Percentiles rank a stretch among this genome's conserved stretches.
Evolutionary conservation across 768 basidiomycete genomes (phyloP).

Genomic region (Amanita thiersii): DNA sequence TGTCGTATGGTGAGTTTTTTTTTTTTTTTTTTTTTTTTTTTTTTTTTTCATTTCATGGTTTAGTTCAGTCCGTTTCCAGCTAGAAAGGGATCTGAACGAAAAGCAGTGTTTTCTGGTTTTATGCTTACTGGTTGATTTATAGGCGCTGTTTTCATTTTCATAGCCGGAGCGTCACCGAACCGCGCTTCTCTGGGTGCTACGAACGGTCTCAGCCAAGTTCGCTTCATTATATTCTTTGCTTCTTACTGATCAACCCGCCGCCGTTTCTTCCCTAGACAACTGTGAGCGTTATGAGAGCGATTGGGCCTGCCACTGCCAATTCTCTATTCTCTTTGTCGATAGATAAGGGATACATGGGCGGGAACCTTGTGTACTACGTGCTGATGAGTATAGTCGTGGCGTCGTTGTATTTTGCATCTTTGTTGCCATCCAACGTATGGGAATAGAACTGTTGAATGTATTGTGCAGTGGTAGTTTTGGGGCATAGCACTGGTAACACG

Average conservation of each 20-base stretch:
- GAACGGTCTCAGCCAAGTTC: slow-evolving; percentile 53
- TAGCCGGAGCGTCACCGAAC: slow-evolving; percentile 59
- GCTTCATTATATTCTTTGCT: slow-evolving; percentile 12
- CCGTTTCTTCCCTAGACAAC: slow-evolving; percentile 18
- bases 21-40: no score
- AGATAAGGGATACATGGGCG: slow-evolving; percentile 41
- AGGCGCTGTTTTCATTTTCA: slow-evolving; percentile 70
- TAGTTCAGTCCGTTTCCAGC: no score
- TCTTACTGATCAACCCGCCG: slow-evolving; percentile 1
- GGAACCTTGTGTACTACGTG: slow-evolving; percentile 47
- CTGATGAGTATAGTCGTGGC: slow-evolving; percentile 21
- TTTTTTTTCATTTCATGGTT: no score
- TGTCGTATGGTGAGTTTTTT: slow-evolving; percentile 59
- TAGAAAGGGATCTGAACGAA: no score
- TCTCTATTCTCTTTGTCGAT: slow-evolving; percentile 66
- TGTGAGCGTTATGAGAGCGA: slow-evolving; percentile 32
- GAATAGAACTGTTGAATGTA: no score
- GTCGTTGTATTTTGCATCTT: slow-evolving; percentile 22
- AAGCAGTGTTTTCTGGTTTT: background rate
- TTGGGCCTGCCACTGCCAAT: slow-evolving; percentile 50
- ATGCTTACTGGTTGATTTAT: background rate
- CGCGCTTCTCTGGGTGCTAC: slow-evolving; percentile 60
- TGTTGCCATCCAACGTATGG: slow-evolving; percentile 25
- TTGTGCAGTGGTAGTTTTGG: no score
- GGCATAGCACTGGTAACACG: no score